Conservation (phyloP, 805 yeast species). For the Pichia sporocuriosa region DNA sequence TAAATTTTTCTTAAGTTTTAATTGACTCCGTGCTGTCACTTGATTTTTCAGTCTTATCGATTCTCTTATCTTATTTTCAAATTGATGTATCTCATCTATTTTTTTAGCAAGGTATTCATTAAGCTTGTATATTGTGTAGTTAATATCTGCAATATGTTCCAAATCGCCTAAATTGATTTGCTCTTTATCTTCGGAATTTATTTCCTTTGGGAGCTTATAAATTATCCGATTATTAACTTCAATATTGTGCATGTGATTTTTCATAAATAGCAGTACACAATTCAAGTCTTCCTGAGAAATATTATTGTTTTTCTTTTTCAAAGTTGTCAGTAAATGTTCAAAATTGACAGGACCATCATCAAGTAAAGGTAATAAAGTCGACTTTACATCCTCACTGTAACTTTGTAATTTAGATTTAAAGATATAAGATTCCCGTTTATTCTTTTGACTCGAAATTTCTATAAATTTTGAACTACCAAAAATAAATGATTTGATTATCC, state of each 20-base stretch:
- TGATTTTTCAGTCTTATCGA: constrained; percentile 16
- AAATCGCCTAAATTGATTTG: constrained; percentile 13
- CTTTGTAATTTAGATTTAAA: not conserved
- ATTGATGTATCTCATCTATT: constrained; percentile 9
- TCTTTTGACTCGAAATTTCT: not conserved
- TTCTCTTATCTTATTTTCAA: constrained; percentile 11
- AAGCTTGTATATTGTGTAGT: constrained; percentile 22
- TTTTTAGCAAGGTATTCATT: constrained; percentile 15
- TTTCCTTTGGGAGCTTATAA: too few species aligned
- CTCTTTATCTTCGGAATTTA: not conserved
- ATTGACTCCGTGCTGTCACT: constrained; percentile 19
- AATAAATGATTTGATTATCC: not conserved
- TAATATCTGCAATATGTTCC: constrained; percentile 23
- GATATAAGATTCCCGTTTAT: not conserved
- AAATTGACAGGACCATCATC: constrained; percentile 2
- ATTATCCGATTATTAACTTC: constrained; percentile 4
- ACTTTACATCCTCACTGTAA: not conserved
- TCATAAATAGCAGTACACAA: not conserved
- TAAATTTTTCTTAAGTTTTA: constrained; percentile 20
- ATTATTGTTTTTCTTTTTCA: not conserved
- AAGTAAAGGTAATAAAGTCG: not conserved
- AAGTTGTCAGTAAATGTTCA: not conserved
- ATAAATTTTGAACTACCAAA: not conserved
- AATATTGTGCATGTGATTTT: not conserved
- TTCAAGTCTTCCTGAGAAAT: not conserved